Conservation (phyloP, 1,284 basidiomycete species). For the Neonothopanus nambi region DNA sequence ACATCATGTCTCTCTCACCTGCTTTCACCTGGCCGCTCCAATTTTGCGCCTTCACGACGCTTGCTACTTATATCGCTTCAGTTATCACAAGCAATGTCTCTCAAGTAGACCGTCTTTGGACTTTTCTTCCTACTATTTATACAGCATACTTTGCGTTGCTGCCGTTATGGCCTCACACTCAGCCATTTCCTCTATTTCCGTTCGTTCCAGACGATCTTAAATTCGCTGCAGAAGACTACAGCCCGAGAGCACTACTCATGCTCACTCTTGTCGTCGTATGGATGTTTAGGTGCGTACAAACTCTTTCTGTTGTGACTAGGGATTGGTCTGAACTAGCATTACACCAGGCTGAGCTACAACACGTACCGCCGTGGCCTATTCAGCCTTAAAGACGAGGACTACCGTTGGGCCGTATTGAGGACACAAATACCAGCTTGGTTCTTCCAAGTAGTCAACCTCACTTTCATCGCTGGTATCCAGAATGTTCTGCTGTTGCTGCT, state of each 20-base stretch:
- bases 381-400: slow-evolving; percentile 81
- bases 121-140: slow-evolving; percentile 80
- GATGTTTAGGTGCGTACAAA: slow-evolving; percentile 56
- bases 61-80: slow-evolving; percentile 55
- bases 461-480: slow-evolving; percentile 79
- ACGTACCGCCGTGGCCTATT: slow-evolving; percentile 86
- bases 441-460: slow-evolving; percentile 81
- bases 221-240: slow-evolving; percentile 47
- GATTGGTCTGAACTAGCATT: neutral
- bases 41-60: slow-evolving; percentile 53
- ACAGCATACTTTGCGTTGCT: slow-evolving; percentile 73
- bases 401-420: slow-evolving; percentile 85
- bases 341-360: slow-evolving; percentile 74
- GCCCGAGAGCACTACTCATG: slow-evolving; percentile 73
- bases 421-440: slow-evolving; percentile 62
- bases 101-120: slow-evolving; percentile 82
- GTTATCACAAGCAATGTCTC: slow-evolving; percentile 79
- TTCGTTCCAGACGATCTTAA: slow-evolving; percentile 52
- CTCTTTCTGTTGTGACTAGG: neutral
- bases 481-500: slow-evolving; percentile 82
- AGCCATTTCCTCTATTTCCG: slow-evolving; percentile 50
- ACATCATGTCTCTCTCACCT: no score
- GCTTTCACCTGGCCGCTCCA: slow-evolving; percentile 54
- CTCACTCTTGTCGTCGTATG: slow-evolving; percentile 65
- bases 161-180: slow-evolving; percentile 59